These are phyloP conservation scores for Talaromyces thailandensis DNA, from an alignment of 495 filamentous ascomycete species.

Conservation along the genomic window DNA sequence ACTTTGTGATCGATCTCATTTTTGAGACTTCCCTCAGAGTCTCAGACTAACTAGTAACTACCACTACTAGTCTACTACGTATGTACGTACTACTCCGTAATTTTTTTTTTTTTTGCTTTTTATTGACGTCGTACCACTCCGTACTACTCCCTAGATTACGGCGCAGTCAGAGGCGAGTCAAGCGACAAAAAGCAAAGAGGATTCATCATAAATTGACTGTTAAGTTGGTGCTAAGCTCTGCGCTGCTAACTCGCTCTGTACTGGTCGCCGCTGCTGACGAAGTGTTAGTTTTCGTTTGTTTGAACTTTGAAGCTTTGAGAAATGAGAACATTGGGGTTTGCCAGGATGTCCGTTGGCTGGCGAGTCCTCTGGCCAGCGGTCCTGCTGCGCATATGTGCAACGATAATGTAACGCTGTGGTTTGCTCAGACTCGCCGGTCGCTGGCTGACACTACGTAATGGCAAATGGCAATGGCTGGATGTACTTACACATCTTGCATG, in stretches of 20 bases:
- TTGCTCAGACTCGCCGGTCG: too few relatives aligned
- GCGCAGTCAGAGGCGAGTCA: not conserved
- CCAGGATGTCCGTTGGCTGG: not conserved
- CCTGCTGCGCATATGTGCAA: not conserved
- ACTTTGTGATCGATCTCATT: not conserved
- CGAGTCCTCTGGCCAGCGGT: not conserved
- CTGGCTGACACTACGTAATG: too few relatives aligned
- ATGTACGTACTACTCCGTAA: too few relatives aligned
- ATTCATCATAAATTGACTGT: not conserved
- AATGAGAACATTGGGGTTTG: not conserved
- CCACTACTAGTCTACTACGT: too few relatives aligned
- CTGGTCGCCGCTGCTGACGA: not conserved
- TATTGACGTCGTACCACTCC: not conserved
- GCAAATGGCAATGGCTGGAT: too few relatives aligned
- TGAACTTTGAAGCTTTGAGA: not conserved
- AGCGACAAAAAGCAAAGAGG: not conserved
- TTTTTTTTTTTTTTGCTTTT: not conserved
- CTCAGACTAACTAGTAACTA: too few relatives aligned
- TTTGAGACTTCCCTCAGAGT: not conserved
- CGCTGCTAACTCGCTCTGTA: not conserved
- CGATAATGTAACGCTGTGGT: not conserved
- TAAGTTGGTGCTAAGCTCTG: not conserved
- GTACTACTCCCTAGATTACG: not conserved
- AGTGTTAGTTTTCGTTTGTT: not conserved
- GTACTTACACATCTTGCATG: not conserved